These are phyloP conservation scores for Rhynchospora pubera DNA, from an alignment of 176 grass and related monocot species.

Conservation along the genomic window DNA sequence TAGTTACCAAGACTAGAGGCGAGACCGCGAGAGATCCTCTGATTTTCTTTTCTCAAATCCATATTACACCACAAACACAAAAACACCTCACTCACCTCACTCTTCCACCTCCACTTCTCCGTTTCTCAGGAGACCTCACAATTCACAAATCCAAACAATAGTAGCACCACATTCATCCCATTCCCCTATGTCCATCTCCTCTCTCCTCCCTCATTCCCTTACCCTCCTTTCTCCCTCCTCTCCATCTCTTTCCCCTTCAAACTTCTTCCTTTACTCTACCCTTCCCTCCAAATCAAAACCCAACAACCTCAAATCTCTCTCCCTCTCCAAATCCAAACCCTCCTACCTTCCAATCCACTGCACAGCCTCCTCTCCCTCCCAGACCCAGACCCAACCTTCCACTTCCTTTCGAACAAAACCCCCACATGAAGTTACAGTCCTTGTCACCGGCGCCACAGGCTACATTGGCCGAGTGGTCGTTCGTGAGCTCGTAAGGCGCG, in stretches of 20 bases:
- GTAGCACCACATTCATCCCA: constrained; percentile 12
- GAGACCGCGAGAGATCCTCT: not conserved
- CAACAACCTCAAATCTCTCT: not conserved
- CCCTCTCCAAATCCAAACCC: not conserved
- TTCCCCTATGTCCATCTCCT: constrained; percentile 32
- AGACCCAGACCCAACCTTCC: not conserved
- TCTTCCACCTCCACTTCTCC: not conserved
- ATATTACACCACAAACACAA: not conserved
- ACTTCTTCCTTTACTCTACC: constrained; percentile 19
- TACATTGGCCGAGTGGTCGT: constrained; percentile 79
- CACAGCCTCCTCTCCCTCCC: not conserved
- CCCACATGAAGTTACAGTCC: constrained; percentile 51
- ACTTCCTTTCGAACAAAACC: constrained; percentile 39
- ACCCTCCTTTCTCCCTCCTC: not conserved
- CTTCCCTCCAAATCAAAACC: not conserved
- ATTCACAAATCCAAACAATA: not conserved
- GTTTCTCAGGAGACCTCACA: too few species aligned
- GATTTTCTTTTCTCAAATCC: constrained; percentile 8
- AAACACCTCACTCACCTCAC: not conserved
- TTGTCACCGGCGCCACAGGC: constrained; percentile 77
- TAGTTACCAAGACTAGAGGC: too few species aligned
- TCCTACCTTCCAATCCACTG: constrained; percentile 10
- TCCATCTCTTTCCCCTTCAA: not conserved
- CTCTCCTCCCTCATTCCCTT: constrained; percentile 26
- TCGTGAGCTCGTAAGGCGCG: constrained; percentile 60